Evolutionary conservation across 1,139 yeast genomes (phyloP).

Genomic region (Arxiozyma telluris): DNA sequence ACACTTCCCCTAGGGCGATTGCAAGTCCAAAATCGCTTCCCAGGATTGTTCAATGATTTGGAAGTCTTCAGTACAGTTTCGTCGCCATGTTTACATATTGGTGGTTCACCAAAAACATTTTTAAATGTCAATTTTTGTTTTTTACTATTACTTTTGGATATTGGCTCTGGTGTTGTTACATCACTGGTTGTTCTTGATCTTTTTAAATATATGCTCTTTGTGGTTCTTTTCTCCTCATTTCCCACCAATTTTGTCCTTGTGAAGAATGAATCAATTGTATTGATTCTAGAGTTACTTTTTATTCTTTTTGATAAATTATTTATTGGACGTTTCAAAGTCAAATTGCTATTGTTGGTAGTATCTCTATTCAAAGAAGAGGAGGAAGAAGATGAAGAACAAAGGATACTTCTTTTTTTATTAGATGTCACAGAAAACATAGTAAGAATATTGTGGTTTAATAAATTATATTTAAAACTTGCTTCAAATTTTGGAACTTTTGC

Average conservation of each 20-base stretch:
- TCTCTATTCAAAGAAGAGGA: conserved; percentile 36
- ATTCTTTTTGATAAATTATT: background rate
- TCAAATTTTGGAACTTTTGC: conserved; percentile 40
- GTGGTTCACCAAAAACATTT: conserved; percentile 34
- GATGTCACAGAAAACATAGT: conserved; percentile 37
- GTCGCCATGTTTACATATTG: conserved; percentile 44
- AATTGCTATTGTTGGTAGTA: conserved; percentile 2
- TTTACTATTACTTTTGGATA: background rate
- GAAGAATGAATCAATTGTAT: conserved; percentile 14
- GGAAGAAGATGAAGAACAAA: conserved; percentile 24
- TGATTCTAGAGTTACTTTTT: background rate
- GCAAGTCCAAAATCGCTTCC: conserved; percentile 57
- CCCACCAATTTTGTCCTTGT: background rate
- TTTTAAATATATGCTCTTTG: background rate
- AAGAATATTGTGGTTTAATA: conserved; percentile 47
- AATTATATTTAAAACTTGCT: conserved; percentile 44
- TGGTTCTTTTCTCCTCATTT: background rate
- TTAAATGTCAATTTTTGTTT: conserved; percentile 6
- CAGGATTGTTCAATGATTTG: conserved; percentile 38
- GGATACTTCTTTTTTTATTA: background rate
- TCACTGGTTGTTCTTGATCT: background rate
- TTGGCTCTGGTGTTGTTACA: background rate
- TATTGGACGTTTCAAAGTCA: background rate
- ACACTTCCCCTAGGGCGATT: conserved; percentile 30
- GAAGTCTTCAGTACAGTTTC: conserved; percentile 44